phyloP scores from a whole-genome alignment of 805 yeast genomes.

The Wickerhamiella hasegawae region DNA sequence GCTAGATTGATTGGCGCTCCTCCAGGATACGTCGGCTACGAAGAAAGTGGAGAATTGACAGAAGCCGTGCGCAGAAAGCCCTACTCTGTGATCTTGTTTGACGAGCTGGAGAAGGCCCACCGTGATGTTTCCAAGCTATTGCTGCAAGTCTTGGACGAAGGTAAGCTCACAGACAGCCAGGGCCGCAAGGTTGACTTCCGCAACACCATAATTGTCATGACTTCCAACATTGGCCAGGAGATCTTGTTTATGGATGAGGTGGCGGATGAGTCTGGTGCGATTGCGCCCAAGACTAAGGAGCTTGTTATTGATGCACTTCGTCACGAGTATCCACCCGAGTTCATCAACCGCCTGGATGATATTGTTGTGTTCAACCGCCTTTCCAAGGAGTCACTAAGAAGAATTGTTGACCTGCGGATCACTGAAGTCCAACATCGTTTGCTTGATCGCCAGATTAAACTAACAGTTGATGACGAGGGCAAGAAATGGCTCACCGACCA shows the following conservation, averaged over 20 bases:
- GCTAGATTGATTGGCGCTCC: conserved; percentile 93
- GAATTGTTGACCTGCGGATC: conserved; percentile 74
- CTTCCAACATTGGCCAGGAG: conserved; percentile 93
- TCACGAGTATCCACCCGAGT: conserved; percentile 78
- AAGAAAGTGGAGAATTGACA: conserved; percentile 83
- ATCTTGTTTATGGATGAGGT: conserved; percentile 46
- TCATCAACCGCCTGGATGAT: conserved; percentile 86
- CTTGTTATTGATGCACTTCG: conserved; percentile 56
- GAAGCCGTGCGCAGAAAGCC: conserved; percentile 95
- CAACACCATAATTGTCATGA: conserved; percentile 90
- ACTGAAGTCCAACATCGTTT: conserved; percentile 68
- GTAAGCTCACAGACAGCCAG: conserved; percentile 84
- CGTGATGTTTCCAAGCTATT: conserved; percentile 84
- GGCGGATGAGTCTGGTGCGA: conserved; percentile 37
- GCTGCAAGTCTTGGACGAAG: conserved; percentile 89
- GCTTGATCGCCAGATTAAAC: conserved; percentile 54
- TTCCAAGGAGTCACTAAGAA: conserved; percentile 55
- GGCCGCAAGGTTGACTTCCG: conserved; percentile 90
- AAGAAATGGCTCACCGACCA: conserved; percentile 64
- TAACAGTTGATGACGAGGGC: conserved; percentile 43
- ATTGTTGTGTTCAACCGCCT: conserved; percentile 84
- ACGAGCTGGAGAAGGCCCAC: conserved; percentile 95
- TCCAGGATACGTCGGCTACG: conserved; percentile 95
- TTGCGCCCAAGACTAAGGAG: conserved; percentile 35
- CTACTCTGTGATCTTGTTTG: conserved; percentile 80